phyloP scores from a whole-genome alignment of 768 basidiomycete genomes.

The Cubamyces lactineus region DNA sequence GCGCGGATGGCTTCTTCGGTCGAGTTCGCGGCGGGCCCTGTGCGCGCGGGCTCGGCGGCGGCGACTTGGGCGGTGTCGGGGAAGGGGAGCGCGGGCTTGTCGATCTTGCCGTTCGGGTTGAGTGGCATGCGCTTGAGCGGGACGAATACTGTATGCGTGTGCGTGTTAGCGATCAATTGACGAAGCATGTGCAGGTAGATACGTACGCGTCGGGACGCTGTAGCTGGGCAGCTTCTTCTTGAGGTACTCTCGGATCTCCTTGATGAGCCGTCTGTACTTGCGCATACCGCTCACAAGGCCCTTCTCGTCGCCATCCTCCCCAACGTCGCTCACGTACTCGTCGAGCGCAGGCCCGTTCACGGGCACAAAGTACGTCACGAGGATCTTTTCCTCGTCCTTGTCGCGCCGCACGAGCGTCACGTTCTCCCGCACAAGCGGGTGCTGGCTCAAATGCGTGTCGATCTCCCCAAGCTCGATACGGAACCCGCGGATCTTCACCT shows the following conservation, averaged over 20 bases:
- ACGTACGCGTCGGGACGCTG: slow-evolving; percentile 85
- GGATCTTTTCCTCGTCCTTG: slow-evolving; percentile 99
- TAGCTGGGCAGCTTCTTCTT: slow-evolving; percentile 97
- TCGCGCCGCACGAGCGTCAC: slow-evolving; percentile 95
- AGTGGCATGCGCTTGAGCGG: slow-evolving; percentile 95
- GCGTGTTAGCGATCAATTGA: not conserved
- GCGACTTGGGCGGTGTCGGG: slow-evolving; percentile 86
- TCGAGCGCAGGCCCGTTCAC: slow-evolving; percentile 67
- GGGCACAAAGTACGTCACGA: slow-evolving; percentile 97
- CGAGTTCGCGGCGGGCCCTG: slow-evolving; percentile 49
- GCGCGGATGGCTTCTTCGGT: slow-evolving; percentile 81
- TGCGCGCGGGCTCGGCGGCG: slow-evolving; percentile 44
- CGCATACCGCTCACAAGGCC: slow-evolving; percentile 76
- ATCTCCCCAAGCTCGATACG: slow-evolving; percentile 98
- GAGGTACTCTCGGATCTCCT: slow-evolving; percentile 91
- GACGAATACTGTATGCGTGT: slow-evolving; percentile 72
- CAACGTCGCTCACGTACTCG: slow-evolving; percentile 70
- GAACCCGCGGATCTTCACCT: slow-evolving; percentile 99
- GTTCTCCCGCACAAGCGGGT: slow-evolving; percentile 94
- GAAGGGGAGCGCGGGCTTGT: slow-evolving; percentile 98
- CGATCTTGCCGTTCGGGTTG: slow-evolving; percentile 98
- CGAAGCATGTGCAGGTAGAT: slow-evolving; percentile 31
- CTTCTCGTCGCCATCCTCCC: slow-evolving; percentile 52
- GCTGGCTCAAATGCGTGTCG: slow-evolving; percentile 92
- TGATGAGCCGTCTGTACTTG: slow-evolving; percentile 86